Evolutionary conservation across 1,284 basidiomycete genomes (phyloP).

Genomic region (Puccinia horiana): DNA sequence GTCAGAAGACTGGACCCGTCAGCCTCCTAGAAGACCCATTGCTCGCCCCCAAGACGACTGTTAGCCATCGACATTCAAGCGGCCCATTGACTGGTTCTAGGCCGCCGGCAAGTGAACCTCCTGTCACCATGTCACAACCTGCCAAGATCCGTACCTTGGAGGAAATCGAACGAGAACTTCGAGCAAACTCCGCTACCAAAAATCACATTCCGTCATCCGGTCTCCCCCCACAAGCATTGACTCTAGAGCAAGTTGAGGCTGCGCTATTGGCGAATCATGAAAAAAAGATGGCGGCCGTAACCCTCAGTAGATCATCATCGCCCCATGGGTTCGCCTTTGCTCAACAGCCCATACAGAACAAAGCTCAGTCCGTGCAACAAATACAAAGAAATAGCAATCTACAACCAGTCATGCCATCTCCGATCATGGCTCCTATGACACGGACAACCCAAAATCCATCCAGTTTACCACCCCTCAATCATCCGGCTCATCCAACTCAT

Average conservation of each 20-base stretch:
- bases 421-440: conserved; percentile 4
- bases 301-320: conserved; percentile 17
- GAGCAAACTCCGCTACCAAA: conserved; percentile 59
- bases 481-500: conserved; percentile 45
- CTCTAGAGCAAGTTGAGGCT: conserved; percentile 88
- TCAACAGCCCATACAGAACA: conserved; percentile 17
- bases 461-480: conserved; percentile 34
- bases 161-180: conserved; percentile 60
- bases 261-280: conserved; percentile 67
- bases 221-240: conserved; percentile 64
- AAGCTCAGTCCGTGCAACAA: conserved; percentile 37
- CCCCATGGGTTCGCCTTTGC: conserved; percentile 23
- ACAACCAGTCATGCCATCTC: conserved; percentile 13
- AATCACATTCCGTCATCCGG: conserved; percentile 36
- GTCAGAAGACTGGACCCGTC: conserved; percentile 20
- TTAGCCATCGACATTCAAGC: conserved; percentile 12
- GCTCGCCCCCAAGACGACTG: conserved; percentile 28
- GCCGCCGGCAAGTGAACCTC: conserved; percentile 22
- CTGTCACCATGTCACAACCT: conserved; percentile 16
- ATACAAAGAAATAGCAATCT: conserved; percentile 32
- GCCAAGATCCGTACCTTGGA: conserved; percentile 57
- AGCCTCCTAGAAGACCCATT: conserved; percentile 45
- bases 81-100: neutral
- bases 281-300: neutral
- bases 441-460: conserved; percentile 31